Evolutionary conservation across 805 yeast genomes (phyloP).

Genomic region (Lipomyces kockii): DNA sequence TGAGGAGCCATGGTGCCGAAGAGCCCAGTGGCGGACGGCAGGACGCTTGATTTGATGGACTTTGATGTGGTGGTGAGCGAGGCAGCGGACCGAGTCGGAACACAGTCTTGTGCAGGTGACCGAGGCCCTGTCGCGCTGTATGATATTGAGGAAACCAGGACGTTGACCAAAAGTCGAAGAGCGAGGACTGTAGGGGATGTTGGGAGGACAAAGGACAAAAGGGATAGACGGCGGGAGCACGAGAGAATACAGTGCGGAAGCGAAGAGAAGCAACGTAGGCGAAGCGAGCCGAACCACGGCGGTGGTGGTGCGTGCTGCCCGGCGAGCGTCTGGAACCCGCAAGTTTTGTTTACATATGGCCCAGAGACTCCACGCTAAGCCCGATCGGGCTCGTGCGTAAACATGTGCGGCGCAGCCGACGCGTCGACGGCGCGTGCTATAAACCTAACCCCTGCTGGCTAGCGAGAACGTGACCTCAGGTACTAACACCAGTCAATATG

Average conservation of each 20-base stretch:
- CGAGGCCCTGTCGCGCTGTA: background rate
- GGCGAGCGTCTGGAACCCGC: background rate
- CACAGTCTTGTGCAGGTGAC: background rate
- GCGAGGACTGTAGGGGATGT: background rate
- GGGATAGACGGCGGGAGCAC: background rate
- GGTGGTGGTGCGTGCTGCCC: background rate
- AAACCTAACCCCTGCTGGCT: too few species aligned
- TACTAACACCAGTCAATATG: too few species aligned
- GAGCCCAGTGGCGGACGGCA: constrained; percentile 2
- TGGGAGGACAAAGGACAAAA: background rate
- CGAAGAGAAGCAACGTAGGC: background rate
- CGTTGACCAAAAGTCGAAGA: background rate
- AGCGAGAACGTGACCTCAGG: too few species aligned
- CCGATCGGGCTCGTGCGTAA: background rate
- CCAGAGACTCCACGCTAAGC: background rate
- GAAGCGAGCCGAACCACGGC: background rate
- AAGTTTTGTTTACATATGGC: background rate
- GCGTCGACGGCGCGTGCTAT: background rate
- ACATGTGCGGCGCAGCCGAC: background rate
- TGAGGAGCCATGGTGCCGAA: constrained; percentile 26
- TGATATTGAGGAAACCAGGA: background rate
- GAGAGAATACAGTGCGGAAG: background rate
- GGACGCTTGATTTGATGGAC: background rate
- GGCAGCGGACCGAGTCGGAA: constrained; percentile 3
- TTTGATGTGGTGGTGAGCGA: background rate